Evolutionary conservation across 1,284 basidiomycete species (phyloP).

Genomic region (Trichosporon sp.): DNA sequence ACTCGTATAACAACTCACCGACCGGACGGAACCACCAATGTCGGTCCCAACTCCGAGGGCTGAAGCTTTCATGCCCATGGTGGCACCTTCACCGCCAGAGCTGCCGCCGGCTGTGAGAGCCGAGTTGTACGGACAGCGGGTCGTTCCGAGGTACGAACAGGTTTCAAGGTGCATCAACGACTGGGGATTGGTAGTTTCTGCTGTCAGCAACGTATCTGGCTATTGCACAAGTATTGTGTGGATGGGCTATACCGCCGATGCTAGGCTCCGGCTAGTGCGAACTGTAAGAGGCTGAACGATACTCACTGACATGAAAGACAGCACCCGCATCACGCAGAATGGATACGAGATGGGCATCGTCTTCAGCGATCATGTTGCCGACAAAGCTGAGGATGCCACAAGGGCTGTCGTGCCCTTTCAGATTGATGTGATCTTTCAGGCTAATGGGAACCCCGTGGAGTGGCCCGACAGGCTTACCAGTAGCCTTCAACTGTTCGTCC

Average conservation of each 20-base stretch:
- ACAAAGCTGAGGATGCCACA: slow-evolving; percentile 22
- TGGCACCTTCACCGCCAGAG: slow-evolving; percentile 50
- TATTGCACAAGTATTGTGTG: no score
- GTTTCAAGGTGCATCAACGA: slow-evolving; percentile 34
- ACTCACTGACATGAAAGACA: slow-evolving; percentile 21
- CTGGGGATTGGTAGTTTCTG: slow-evolving; percentile 26
- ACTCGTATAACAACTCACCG: not conserved
- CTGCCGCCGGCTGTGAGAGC: slow-evolving; percentile 46
- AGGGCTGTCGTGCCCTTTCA: slow-evolving; percentile 42
- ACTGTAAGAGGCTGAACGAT: no score
- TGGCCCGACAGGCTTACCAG: slow-evolving; percentile 56
- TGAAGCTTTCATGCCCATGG: slow-evolving; percentile 42
- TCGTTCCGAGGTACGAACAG: slow-evolving; percentile 36
- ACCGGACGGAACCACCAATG: slow-evolving; percentile 46
- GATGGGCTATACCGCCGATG: no score
- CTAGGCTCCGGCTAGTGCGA: no score
- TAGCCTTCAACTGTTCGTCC: slow-evolving; percentile 56
- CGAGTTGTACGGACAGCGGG: slow-evolving; percentile 48
- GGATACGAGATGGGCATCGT: slow-evolving; percentile 17
- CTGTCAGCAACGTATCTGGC: not conserved
- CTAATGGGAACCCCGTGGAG: slow-evolving; percentile 62
- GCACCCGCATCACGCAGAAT: slow-evolving; percentile 31
- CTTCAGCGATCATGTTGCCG: slow-evolving; percentile 16
- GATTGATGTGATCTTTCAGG: slow-evolving; percentile 53
- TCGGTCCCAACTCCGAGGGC: slow-evolving; percentile 45